A percentile compares a stretch with the other conserved stretches of the same genome.
Conservation (phyloP, 2,329 filamentous ascomycete genomes). For the Albifimbria verrucaria region DNA sequence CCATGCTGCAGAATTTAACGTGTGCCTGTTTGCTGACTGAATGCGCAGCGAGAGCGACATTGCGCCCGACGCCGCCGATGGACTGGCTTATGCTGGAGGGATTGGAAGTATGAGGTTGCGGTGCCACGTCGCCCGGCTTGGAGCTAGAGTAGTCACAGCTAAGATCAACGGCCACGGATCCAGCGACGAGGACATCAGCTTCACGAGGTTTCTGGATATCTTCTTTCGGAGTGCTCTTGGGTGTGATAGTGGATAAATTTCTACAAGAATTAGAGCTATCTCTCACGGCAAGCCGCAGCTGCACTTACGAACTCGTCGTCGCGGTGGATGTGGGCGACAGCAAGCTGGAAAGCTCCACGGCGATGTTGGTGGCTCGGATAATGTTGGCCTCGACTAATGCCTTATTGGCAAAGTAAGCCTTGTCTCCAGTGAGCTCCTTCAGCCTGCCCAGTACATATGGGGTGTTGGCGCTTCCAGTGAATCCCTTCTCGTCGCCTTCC, state of each 20-base stretch:
- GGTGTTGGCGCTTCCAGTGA: slow-evolving; percentile 74
- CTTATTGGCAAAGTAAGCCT: slow-evolving; percentile 71
- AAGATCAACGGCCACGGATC: slow-evolving; percentile 85
- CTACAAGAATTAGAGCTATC: slow-evolving; percentile 35
- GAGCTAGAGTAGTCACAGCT: slow-evolving; percentile 67
- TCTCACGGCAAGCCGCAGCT: slow-evolving; percentile 16
- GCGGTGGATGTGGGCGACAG: slow-evolving; percentile 26
- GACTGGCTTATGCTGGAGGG: slow-evolving; percentile 76
- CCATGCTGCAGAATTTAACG: slow-evolving; percentile 74
- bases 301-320: slow-evolving; percentile 35
- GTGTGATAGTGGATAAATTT: slow-evolving; percentile 18
- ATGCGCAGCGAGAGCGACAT: slow-evolving; percentile 82
- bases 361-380: slow-evolving; percentile 50
- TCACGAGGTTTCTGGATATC: slow-evolving; percentile 16
- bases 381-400: slow-evolving; percentile 56
- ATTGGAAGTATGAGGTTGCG: slow-evolving; percentile 77
- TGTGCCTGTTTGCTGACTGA: slow-evolving; percentile 55
- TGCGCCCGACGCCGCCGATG: slow-evolving; percentile 87
- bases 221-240: slow-evolving; percentile 10
- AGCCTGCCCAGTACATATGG: slow-evolving; percentile 80
- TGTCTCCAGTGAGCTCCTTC: slow-evolving; percentile 70
- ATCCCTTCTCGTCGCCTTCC: slow-evolving; percentile 62
- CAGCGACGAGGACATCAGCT: slow-evolving; percentile 77
- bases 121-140: slow-evolving; percentile 27
- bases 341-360: slow-evolving; percentile 49